phyloP scores from a whole-genome alignment of 1,139 yeast genomes.

The Candida sp. region DNA sequence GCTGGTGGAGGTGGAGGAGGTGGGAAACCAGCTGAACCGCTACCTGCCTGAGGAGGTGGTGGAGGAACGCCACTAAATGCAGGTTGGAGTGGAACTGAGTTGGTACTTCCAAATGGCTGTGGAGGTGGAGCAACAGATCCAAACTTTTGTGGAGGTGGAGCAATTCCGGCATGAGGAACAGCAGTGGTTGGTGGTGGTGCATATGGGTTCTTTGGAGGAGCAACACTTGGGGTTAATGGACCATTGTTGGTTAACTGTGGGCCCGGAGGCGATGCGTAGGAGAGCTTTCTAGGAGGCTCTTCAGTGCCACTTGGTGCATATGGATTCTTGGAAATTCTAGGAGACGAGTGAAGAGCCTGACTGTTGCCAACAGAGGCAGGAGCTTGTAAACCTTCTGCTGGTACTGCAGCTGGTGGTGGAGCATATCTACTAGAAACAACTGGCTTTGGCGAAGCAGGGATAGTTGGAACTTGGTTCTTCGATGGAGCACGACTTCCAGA shows the following conservation, averaged over 20 bases:
- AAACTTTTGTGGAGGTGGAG: conserved; percentile 21
- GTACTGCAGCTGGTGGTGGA: conserved; percentile 33
- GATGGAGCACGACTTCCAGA: conserved; percentile 31
- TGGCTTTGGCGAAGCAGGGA: conserved; percentile 24
- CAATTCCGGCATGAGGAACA: conserved; percentile 12
- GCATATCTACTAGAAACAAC: conserved; percentile 39
- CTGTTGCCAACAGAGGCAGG: conserved; percentile 28
- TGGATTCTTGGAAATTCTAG: conserved; percentile 34
- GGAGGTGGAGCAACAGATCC: conserved; percentile 20
- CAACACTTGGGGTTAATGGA: conserved; percentile 17
- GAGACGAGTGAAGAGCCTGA: conserved; percentile 19
- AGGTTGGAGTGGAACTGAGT: conserved; percentile 12
- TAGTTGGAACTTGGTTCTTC: conserved; percentile 22
- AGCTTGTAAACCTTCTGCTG: conserved; percentile 19
- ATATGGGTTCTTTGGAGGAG: conserved; percentile 43
- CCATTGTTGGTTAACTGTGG: conserved; percentile 13
- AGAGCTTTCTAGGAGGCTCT: conserved; percentile 20
- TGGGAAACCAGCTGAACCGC: conserved; percentile 1
- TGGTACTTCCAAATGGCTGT: conserved; percentile 12
- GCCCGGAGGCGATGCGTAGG: conserved; percentile 22
- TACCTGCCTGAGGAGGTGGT: conserved; percentile 13
- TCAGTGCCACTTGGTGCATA: conserved; percentile 30
- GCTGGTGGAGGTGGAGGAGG: conserved; percentile 16
- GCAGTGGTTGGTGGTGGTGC: conserved; percentile 38
- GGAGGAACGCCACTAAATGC: conserved; percentile 20